Evolutionary conservation across 306 rosid species (phyloP).

Genomic region (Cyamopsis tetragonoloba): DNA sequence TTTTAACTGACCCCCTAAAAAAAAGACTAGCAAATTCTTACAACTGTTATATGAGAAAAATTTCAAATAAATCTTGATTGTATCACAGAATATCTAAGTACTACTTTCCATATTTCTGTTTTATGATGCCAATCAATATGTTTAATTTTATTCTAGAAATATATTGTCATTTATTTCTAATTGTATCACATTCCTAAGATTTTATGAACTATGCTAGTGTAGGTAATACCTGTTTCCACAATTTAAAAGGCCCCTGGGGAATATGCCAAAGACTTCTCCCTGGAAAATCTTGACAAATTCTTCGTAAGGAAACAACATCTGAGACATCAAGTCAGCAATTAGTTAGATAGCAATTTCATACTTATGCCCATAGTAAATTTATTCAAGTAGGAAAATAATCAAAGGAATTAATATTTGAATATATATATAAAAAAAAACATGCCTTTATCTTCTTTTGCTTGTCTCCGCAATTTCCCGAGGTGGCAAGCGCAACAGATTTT

Average conservation of each 20-base stretch:
- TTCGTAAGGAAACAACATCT: slow-evolving; percentile 86
- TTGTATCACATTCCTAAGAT: slow-evolving; percentile 2
- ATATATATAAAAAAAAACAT: not conserved
- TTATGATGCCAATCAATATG: not conserved
- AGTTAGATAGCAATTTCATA: slow-evolving; percentile 19
- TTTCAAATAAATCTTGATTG: too few species aligned
- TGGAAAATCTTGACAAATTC: slow-evolving; percentile 67
- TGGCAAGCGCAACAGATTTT: slow-evolving; percentile 30
- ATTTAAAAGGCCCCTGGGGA: slow-evolving; percentile 74
- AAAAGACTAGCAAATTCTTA: too few species aligned
- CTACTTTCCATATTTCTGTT: too few species aligned
- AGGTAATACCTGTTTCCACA: slow-evolving; percentile 77
- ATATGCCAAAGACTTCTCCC: slow-evolving; percentile 56
- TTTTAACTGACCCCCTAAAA: too few species aligned
- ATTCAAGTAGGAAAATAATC: not conserved
- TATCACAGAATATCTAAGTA: too few species aligned
- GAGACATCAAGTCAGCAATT: slow-evolving; percentile 29
- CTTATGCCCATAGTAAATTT: not conserved
- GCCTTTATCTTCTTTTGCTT: slow-evolving; percentile 55
- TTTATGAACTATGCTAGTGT: not conserved
- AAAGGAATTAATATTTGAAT: too few species aligned
- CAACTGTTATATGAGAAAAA: too few species aligned
- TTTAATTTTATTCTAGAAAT: not conserved
- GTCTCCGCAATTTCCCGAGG: slow-evolving; percentile 36
- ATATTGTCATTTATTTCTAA: slow-evolving; percentile 1